These are phyloP conservation scores for Arabidopsis suecica DNA, from an alignment of 345 rosid species.

Conservation along the genomic window DNA sequence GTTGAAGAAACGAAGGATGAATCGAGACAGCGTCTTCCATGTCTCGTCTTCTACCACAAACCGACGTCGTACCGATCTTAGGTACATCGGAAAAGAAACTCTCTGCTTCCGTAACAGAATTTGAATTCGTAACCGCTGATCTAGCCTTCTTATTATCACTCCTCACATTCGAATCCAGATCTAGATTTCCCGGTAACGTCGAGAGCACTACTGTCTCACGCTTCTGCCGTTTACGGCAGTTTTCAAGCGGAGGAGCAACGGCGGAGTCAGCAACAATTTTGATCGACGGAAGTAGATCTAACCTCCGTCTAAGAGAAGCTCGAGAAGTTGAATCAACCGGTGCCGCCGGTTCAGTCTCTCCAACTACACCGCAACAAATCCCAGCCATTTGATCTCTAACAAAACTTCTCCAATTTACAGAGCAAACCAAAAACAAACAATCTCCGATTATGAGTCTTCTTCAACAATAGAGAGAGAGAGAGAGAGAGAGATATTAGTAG, in stretches of 20 bases:
- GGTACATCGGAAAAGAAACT: constrained; percentile 40
- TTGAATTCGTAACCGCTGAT: constrained; percentile 12
- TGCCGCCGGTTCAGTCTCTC: constrained; percentile 64
- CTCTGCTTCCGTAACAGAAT: constrained; percentile 19
- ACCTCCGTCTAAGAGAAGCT: constrained; percentile 56
- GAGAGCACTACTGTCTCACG: constrained; percentile 21
- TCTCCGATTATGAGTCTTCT: not conserved
- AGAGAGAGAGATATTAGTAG: constrained; percentile 3
- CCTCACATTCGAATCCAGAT: constrained; percentile 27
- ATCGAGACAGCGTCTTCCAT: constrained; percentile 95
- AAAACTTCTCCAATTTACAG: not conserved
- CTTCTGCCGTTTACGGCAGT: constrained; percentile 57
- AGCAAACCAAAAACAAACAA: not conserved
- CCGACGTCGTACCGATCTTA: constrained; percentile 79
- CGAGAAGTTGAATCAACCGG: constrained; percentile 59
- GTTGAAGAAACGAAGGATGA: constrained; percentile 49
- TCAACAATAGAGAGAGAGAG: not conserved
- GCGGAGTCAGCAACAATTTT: constrained; percentile 58
- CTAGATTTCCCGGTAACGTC: not conserved
- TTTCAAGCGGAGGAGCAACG: constrained; percentile 49
- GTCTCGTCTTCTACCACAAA: constrained; percentile 89
- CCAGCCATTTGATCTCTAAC: constrained; percentile 61
- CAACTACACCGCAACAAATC: constrained; percentile 76
- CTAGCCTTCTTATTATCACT: constrained; percentile 4
- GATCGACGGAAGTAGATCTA: constrained; percentile 65